Base-by-base conservation (phyloP, 176 grass and related monocot species). In the Poa pratensis region DNA sequence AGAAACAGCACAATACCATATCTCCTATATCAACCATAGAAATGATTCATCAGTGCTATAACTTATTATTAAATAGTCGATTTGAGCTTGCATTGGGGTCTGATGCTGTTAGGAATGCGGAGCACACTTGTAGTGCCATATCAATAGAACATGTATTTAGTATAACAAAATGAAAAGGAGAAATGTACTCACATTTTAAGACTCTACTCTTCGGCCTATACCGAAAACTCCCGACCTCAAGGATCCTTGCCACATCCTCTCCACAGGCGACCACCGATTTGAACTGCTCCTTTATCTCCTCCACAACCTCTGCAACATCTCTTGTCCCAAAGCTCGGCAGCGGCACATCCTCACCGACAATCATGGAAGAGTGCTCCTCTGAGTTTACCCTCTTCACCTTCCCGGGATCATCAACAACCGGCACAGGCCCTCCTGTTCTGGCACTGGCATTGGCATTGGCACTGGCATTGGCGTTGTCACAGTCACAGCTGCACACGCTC, bases 271-370 rank as follows among this genome's bases (percentile, higher is more conserved):
- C 90, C 27, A 80, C 90, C 0, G 87, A 91, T 34, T 86, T 88
- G 86, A 97, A 97, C 53, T 94, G 90, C 73, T 91, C 87, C 62
- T 97, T 97, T 39, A 97, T 97, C 76, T 94, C 95, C 75, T 87
- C 64, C 53, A 91, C 82, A 60, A 88, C 92, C 81, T 94, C 89
- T 19, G 78, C 66, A 24, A 94, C 79, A 83, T 94, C 88, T 58
- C 95, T 93, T 12, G 84, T 84, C 16, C 92, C 95, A 40, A 83
- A 58, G 32, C 13, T 71, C 62, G 52, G 76, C 70, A 35, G 80
- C 46, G 42, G 37, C 81, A 12, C 81, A 78, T 85, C 62, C 77
- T 90, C 84, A 39, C 79, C 53, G 3, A 83, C 32, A 5, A 91
- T 53, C 52, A 86, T 69, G 19, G 84, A 89, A 17, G 72, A 80